Conservation (phyloP, 2,329 filamentous ascomycete genomes). For the Diaporthe eres region DNA sequence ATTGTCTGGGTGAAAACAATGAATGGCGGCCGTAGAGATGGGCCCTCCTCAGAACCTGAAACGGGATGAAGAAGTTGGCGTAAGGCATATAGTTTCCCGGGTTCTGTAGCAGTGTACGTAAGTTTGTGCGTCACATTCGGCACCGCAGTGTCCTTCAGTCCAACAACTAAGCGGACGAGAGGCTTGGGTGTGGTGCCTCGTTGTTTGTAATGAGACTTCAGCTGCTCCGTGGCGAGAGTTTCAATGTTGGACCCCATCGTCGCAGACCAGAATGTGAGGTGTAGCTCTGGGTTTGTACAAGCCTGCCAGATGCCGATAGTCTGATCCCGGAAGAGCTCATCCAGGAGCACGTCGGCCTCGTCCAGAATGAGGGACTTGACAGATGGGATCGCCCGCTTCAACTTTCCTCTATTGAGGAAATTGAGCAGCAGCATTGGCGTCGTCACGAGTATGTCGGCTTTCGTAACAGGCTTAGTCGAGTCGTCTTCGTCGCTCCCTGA, state of each 20-base stretch:
- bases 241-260: conserved; percentile 97
- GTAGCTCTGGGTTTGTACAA: conserved; percentile 78
- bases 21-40: conserved; percentile 85
- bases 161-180: conserved; percentile 90
- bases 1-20: conserved; percentile 98
- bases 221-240: conserved; percentile 78
- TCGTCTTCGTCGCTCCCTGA: conserved; percentile 49
- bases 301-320: conserved; percentile 87
- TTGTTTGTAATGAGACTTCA: conserved; percentile 66
- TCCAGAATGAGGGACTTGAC: conserved; percentile 86
- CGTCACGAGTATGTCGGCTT: conserved; percentile 84
- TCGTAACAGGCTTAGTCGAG: conserved; percentile 67
- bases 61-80: conserved; percentile 89
- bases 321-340: conserved; percentile 90
- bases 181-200: conserved; percentile 59
- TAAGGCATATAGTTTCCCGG: conserved; percentile 92
- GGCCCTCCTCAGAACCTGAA: conserved; percentile 66
- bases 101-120: conserved; percentile 91
- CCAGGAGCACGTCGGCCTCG: conserved; percentile 94
- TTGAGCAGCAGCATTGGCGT: conserved; percentile 86
- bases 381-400: conserved; percentile 70
- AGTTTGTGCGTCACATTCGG: conserved; percentile 93
- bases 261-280: conserved; percentile 91
- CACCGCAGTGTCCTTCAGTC: conserved; percentile 94
- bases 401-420: conserved; percentile 67